Evolutionary conservation across 345 rosid genomes (phyloP).

Genomic region (Barbarea vulgaris): DNA sequence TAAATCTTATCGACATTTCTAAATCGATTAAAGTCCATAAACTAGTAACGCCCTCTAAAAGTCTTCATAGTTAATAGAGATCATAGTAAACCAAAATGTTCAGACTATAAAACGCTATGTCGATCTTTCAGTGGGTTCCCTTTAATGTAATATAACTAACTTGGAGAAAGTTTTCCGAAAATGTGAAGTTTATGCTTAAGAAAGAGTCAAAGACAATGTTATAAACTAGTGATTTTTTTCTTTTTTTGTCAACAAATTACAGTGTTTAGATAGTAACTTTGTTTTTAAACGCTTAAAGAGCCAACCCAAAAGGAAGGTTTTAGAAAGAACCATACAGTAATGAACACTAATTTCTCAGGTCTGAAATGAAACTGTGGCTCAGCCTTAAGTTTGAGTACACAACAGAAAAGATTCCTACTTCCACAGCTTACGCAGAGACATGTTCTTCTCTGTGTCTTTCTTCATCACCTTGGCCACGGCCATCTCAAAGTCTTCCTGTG

Average conservation of each 20-base stretch:
- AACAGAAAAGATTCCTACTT: conserved; percentile 49
- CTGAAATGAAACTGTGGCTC: background rate
- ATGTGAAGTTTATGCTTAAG: too few species aligned
- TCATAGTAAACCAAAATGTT: too few species aligned
- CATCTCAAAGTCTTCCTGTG: conserved; percentile 99
- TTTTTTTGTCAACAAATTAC: background rate
- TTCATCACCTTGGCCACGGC: conserved; percentile 99
- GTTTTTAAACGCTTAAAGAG: conserved; percentile 20
- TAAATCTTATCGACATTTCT: too few species aligned
- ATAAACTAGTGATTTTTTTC: background rate
- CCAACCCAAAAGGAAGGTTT: conserved; percentile 1
- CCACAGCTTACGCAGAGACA: conserved; percentile 98
- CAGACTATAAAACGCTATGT: too few species aligned
- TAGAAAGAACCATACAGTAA: background rate
- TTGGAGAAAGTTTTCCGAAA: too few species aligned
- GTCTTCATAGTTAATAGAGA: too few species aligned
- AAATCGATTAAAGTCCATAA: too few species aligned
- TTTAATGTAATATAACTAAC: too few species aligned
- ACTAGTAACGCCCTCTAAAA: too few species aligned
- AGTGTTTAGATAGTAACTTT: background rate
- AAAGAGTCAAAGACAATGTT: background rate
- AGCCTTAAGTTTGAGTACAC: background rate
- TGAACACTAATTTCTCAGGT: background rate
- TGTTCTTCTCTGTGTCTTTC: conserved; percentile 98
- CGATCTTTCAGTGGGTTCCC: background rate